Conservation (phyloP, 257 asterid genomes). For the Coffea eugenioides region DNA sequence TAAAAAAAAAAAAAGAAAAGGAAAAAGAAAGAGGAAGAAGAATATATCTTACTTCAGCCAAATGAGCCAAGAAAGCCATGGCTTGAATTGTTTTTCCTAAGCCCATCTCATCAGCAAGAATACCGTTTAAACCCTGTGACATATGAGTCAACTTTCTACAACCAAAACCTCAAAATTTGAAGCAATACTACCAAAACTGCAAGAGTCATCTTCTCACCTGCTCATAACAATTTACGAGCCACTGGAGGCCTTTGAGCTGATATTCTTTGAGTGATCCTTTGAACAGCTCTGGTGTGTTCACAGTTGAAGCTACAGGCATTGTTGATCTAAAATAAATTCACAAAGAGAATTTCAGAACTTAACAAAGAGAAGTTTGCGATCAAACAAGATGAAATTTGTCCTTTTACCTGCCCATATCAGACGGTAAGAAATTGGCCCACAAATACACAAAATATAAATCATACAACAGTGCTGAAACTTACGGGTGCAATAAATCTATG, state of each 20-base stretch:
- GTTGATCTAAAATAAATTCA: constrained; percentile 64
- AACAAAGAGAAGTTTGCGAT: constrained; percentile 1
- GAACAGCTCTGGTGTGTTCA: constrained; percentile 80
- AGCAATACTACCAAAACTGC: constrained; percentile 12
- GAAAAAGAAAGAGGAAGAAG: not conserved
- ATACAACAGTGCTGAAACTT: constrained; percentile 28
- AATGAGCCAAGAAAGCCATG: constrained; percentile 97
- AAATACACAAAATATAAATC: not conserved
- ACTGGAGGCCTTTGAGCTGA: constrained; percentile 95
- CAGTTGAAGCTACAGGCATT: constrained; percentile 95
- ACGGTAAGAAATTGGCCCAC: not conserved
- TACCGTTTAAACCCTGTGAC: constrained; percentile 89
- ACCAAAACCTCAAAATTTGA: constrained; percentile 12
- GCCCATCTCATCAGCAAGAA: constrained; percentile 99
- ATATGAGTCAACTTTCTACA: constrained; percentile 16
- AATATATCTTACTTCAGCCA: constrained; percentile 76
- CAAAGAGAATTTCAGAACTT: constrained; percentile 14
- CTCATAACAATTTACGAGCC: constrained; percentile 99
- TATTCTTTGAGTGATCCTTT: constrained; percentile 92
- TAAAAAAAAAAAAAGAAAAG: too few species aligned
- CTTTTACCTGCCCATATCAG: too few species aligned
- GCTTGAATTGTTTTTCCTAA: constrained; percentile 98
- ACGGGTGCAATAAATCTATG: constrained; percentile 96
- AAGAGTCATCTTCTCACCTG: constrained; percentile 49
- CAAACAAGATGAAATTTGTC: constrained; percentile 11